phyloP scores from a whole-genome alignment of 805 yeast genomes.

The Maudiozyma serrabonitensis region DNA sequence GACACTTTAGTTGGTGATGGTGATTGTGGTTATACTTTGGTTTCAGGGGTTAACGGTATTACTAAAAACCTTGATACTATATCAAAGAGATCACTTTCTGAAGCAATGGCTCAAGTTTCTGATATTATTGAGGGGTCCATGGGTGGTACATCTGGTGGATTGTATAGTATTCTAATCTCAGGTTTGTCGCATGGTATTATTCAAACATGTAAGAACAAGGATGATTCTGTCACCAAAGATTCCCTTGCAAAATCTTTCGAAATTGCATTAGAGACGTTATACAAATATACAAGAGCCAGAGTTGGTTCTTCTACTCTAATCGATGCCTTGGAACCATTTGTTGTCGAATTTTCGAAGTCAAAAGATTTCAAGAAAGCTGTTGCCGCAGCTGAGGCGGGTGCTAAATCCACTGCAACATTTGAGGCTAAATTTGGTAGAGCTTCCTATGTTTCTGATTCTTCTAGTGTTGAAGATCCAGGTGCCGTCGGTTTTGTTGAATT shows the following conservation, averaged over 20 bases:
- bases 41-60: constrained; percentile 71
- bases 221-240: constrained; percentile 24
- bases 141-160: constrained; percentile 97
- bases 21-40: constrained; percentile 90
- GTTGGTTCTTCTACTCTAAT: constrained; percentile 81
- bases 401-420: constrained; percentile 60
- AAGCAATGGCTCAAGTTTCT: constrained; percentile 60
- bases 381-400: constrained; percentile 63
- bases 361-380: constrained; percentile 52
- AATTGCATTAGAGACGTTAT: constrained; percentile 60
- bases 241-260: constrained; percentile 40
- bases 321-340: constrained; percentile 84
- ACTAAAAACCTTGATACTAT: constrained; percentile 40
- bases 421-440: constrained; percentile 92
- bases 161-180: constrained; percentile 76
- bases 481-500: constrained; percentile 73
- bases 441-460: constrained; percentile 74
- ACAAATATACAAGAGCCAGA: constrained; percentile 81
- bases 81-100: constrained; percentile 35
- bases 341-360: constrained; percentile 45
- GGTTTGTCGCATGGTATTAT: constrained; percentile 54
- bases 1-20: constrained; percentile 95
- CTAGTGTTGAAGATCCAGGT: constrained; percentile 83
- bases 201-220: constrained; percentile 15
- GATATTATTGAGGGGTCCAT: constrained; percentile 80